These are phyloP conservation scores for Scytalidium sp. DNA, from an alignment of 2,329 filamentous ascomycete species.

Conservation along the genomic window DNA sequence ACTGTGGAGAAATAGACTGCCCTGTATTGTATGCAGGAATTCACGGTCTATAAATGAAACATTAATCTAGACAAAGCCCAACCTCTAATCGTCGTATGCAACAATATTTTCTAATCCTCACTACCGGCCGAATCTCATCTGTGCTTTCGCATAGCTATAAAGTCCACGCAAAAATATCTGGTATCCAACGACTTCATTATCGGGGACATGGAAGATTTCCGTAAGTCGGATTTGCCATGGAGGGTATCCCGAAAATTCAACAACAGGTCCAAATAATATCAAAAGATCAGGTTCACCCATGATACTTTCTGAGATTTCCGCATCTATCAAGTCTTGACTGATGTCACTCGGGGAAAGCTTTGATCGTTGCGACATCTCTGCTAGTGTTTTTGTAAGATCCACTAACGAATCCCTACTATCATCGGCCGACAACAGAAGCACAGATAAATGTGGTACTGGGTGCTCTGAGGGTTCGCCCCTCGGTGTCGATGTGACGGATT, in stretches of 20 bases:
- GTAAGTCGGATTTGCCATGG: constrained; percentile 95
- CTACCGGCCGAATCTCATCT: constrained; percentile 67
- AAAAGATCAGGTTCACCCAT: constrained; percentile 89
- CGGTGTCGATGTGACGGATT: constrained; percentile 43
- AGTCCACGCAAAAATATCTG: constrained; percentile 87
- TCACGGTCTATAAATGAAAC: too few species aligned
- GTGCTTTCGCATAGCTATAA: constrained; percentile 79
- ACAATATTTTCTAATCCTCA: too few species aligned
- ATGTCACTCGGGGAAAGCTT: constrained; percentile 83
- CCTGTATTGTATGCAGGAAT: too few species aligned
- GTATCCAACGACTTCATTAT: constrained; percentile 84
- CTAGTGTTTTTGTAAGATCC: constrained; percentile 88
- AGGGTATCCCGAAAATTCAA: constrained; percentile 87
- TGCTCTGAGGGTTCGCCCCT: constrained; percentile 34
- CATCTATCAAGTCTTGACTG: constrained; percentile 80
- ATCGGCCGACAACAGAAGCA: constrained; percentile 81
- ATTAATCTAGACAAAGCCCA: too few species aligned
- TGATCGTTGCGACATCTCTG: constrained; percentile 89
- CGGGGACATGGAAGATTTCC: constrained; percentile 80
- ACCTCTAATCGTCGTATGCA: too few species aligned
- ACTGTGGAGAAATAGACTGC: too few species aligned
- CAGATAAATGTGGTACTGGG: constrained; percentile 42
- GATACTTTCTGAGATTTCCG: constrained; percentile 75
- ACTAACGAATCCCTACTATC: constrained; percentile 93
- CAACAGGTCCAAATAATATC: constrained; percentile 78